Conservation (phyloP, 176 grass and related monocot species). For the Metroxylon sagu region DNA sequence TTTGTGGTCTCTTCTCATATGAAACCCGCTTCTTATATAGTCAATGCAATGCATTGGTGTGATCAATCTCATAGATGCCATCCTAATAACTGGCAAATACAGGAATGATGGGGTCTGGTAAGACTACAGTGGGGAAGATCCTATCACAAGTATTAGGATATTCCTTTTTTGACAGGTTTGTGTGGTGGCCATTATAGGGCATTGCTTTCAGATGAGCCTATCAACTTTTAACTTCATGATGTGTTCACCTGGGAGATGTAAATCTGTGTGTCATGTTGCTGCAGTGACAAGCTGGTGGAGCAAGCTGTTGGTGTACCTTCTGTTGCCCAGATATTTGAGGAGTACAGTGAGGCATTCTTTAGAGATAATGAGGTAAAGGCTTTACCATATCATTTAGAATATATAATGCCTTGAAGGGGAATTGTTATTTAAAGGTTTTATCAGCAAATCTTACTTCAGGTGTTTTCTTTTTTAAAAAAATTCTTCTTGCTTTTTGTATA, state of each 20-base stretch:
- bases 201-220: background rate
- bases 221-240: background rate
- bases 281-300: constrained; percentile 26
- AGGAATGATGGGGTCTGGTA: constrained; percentile 11
- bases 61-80: background rate
- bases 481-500: too few species aligned
- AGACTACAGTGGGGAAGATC: constrained; percentile 12
- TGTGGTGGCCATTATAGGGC: background rate
- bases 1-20: too few species aligned
- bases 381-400: background rate
- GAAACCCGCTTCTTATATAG: background rate
- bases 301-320: constrained; percentile 21
- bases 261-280: background rate
- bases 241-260: background rate
- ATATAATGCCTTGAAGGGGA: background rate
- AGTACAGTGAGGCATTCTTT: constrained; percentile 27
- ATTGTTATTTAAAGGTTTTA: too few species aligned
- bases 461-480: too few species aligned
- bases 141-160: constrained; percentile 11
- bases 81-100: background rate
- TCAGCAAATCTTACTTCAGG: too few species aligned
- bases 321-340: constrained; percentile 27
- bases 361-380: constrained; percentile 13
- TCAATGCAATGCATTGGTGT: background rate
- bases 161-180: constrained; percentile 10